Evolutionary conservation across 768 basidiomycete genomes (phyloP), one percentile per base, ranked within the genome.

Genomic region (Phlegmacium glaucopus): DNA sequence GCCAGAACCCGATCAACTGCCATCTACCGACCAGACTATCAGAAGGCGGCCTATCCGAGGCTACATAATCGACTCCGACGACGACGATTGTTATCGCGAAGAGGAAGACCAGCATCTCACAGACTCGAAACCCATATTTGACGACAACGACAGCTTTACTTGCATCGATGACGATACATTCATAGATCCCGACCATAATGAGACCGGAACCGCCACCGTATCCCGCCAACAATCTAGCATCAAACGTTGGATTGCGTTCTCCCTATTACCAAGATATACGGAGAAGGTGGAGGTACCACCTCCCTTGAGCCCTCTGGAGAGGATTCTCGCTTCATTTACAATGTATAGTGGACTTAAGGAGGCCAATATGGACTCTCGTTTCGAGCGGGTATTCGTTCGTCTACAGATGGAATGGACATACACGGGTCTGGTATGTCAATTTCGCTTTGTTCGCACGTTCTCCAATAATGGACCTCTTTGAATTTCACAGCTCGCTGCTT

Each of bases 391-490:
- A 3, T 69, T 80, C 39, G 50, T 48, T 2, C 62, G 78, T 34
- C 54, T 87, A 17, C 68, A 77, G 50, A 66, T 67, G 22, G 86
- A 88, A 53, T 88, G 86, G 86, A 77, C 75, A 5, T 82, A 77
- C 38, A 68, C 79, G 12, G 84, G 82, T n/a, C 67, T 81, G 58
- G 79, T 85, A 50, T 53, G 79, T 69, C 5, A 5, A 22, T 17
- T 18, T 35, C n/a, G 32, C 32, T 11, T 34, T 10, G n/a, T 34
- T n/a, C 3, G 32, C 10, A 11, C 32, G 22, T 16, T n/a, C 11
- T 5, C 18, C 42, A 18, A 11, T 30, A 2, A 43, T 43, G 3
- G 17, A 16, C 41, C 28, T 36, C n/a, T 32, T 41, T n/a, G 22
- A 18, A 5, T 27, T 30, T n/a, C n/a, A 12, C 46, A 84, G 81